Base-by-base conservation (phyloP, 495 filamentous ascomycete species). In the Glonium stellatum region DNA sequence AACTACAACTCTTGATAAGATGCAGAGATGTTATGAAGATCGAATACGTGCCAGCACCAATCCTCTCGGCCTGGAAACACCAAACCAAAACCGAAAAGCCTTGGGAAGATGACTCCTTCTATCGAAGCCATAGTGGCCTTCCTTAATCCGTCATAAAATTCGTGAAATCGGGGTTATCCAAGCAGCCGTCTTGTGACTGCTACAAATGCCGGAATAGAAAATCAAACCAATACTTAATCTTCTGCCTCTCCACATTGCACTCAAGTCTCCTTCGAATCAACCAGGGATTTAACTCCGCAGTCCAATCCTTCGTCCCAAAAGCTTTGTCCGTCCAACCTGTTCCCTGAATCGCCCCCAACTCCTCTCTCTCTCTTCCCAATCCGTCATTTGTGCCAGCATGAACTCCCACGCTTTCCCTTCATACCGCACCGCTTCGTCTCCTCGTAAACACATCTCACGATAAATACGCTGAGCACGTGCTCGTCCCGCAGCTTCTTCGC, bases 401-500 rank as follows among this genome's bases (percentile, higher is more conserved):
- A 72, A 71, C 21, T 72, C 70, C 70, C 70, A 72, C 35, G 55
- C 48, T 48, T 66, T 63, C 50, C 55, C 63, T 52, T 72, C 70
- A 21, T 70, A 50, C 49, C 56, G 47, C 23, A 46, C 41, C 35
- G 64, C 59, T 47, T 66, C 60, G 21, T 68, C 62, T 12, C 61
- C 69, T 18, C 60, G 35, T 34, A 62, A 25, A 57, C 69, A 71
- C 66, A 68, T 67, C 55, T 70, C 66, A 4, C 70, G 54, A 51
- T 69, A 71, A 4, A 65, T 61, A 6, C 69, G 35, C 47, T 63
- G 52, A 15, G 34, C 22, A 23, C 57, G 36, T 22, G 69, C 67
- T 31, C 48, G 23, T 9, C 21, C 44, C n/a, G 69, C 69, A 12
- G 69, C 69, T 34, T 51, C 58, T 54, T 71, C 66, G 36, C 69